These are phyloP conservation scores for Diaporthe citri DNA, from an alignment of 2,329 filamentous ascomycete species.

Conservation along the genomic window DNA sequence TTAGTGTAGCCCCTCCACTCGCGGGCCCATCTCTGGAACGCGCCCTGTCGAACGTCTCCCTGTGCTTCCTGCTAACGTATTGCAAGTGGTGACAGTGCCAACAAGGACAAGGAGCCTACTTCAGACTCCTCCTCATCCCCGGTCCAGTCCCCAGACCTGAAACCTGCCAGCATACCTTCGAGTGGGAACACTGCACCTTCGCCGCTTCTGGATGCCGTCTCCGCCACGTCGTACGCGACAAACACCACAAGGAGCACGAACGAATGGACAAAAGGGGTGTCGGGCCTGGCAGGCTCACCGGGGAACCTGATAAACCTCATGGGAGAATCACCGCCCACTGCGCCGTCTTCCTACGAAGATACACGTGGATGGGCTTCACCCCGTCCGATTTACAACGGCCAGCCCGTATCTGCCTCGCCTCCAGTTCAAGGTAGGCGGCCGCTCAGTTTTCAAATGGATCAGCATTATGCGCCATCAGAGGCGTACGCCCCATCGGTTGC, in stretches of 20 bases:
- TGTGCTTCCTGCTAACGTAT: slow-evolving; percentile 41
- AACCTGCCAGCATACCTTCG: slow-evolving; percentile 53
- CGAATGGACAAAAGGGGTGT: slow-evolving; percentile 57
- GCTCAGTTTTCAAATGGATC: slow-evolving; percentile 68
- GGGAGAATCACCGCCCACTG: slow-evolving; percentile 66
- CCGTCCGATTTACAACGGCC: slow-evolving; percentile 58
- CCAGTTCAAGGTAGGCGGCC: slow-evolving; percentile 56
- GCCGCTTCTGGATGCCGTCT: slow-evolving; percentile 62
- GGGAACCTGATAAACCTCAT: slow-evolving; percentile 64
- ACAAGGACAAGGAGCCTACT: slow-evolving; percentile 46
- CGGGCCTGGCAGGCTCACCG: slow-evolving; percentile 63
- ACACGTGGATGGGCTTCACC: slow-evolving; percentile 62
- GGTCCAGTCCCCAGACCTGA: slow-evolving; percentile 60
- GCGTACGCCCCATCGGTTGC: slow-evolving; percentile 53
- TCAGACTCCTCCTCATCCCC: slow-evolving; percentile 60
- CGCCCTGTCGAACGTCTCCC: slow-evolving; percentile 43
- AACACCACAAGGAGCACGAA: slow-evolving; percentile 62
- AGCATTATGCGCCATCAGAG: slow-evolving; percentile 57
- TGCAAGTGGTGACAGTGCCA: slow-evolving; percentile 49
- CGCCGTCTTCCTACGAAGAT: slow-evolving; percentile 66
- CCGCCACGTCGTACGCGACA: slow-evolving; percentile 62
- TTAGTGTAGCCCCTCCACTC: slow-evolving; percentile 50
- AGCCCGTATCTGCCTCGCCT: slow-evolving; percentile 57
- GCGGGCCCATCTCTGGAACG: slow-evolving; percentile 21
- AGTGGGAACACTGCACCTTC: slow-evolving; percentile 59